Evolutionary conservation across 2,329 filamentous ascomycete genomes (phyloP).

Genomic region (Arthroderma sp.): DNA sequence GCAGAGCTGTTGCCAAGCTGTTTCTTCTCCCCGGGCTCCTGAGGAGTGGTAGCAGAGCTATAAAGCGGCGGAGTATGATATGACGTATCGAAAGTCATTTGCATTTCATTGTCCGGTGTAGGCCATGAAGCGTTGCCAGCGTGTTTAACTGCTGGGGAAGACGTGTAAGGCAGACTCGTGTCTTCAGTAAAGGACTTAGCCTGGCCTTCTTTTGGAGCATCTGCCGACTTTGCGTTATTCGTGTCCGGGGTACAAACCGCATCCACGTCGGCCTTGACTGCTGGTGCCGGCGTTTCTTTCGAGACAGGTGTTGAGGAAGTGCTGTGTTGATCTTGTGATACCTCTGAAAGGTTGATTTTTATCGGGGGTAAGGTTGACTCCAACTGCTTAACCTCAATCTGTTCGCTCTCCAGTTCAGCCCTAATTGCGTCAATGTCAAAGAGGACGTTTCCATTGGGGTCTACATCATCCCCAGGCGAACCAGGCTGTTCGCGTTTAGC

Average conservation of each 20-base stretch:
- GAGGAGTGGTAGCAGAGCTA: neutral
- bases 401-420: constrained; percentile 64
- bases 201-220: neutral
- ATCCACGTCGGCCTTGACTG: neutral
- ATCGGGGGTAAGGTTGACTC: constrained; percentile 82
- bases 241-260: neutral
- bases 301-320: neutral
- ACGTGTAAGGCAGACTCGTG: neutral
- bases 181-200: neutral
- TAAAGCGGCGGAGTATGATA: constrained; percentile 31
- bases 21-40: neutral
- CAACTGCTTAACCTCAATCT: constrained; percentile 62
- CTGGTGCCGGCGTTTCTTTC: neutral
- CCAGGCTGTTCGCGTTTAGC: constrained; percentile 19
- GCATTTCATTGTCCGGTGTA: constrained; percentile 29
- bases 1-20: neutral
- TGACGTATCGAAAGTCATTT: constrained; percentile 61
- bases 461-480: constrained; percentile 17
- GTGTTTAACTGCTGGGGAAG: neutral
- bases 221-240: neutral
- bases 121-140: constrained; percentile 2
- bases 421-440: constrained; percentile 95
- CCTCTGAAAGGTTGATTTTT: constrained; percentile 51
- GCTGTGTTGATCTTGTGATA: constrained; percentile 7
- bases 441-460: constrained; percentile 45